phyloP scores from a whole-genome alignment of 1,284 basidiomycete species.

The Phylloporus sp. region DNA sequence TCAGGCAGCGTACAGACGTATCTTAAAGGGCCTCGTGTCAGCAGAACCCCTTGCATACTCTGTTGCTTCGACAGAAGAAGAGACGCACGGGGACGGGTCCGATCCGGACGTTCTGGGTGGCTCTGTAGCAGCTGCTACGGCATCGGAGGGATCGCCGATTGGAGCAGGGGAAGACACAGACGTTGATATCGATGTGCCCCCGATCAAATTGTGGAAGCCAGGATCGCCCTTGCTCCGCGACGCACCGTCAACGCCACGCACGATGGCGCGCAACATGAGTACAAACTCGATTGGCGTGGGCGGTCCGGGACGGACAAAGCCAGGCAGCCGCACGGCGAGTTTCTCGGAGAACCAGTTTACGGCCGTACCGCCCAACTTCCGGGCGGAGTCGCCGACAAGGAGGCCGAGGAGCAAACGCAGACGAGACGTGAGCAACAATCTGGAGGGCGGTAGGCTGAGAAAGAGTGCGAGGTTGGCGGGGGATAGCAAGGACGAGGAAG shows the following conservation, averaged over 20 bases:
- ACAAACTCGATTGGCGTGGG: constrained; percentile 19
- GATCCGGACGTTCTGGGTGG: constrained; percentile 9
- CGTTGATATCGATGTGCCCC: constrained; percentile 16
- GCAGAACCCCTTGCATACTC: constrained; percentile 7
- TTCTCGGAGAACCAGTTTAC: constrained; percentile 52
- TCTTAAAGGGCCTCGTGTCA: constrained; percentile 43
- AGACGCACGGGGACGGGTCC: constrained; percentile 17
- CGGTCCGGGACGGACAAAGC: constrained; percentile 16
- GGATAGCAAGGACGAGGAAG: background rate
- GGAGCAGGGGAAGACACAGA: background rate
- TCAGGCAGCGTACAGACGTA: constrained; percentile 66
- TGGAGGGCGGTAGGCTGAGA: constrained; percentile 22
- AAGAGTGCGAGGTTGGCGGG: constrained; percentile 24
- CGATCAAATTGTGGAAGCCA: background rate
- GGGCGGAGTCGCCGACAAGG: constrained; percentile 34
- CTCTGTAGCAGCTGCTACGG: too few relatives aligned
- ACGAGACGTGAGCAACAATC: constrained; percentile 17
- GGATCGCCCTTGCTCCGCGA: background rate
- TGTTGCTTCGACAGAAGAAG: background rate
- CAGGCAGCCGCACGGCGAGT: constrained; percentile 23
- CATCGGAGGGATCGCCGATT: too few relatives aligned
- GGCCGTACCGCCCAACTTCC: constrained; percentile 44
- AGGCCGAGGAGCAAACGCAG: constrained; percentile 34
- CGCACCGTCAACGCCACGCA: constrained; percentile 41
- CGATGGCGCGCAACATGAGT: constrained; percentile 18